Percentiles rank a stretch among this genome's conserved stretches.
phyloP scores from a whole-genome alignment of 495 filamentous ascomycete species.

The Aspergillus ellipticus region DNA sequence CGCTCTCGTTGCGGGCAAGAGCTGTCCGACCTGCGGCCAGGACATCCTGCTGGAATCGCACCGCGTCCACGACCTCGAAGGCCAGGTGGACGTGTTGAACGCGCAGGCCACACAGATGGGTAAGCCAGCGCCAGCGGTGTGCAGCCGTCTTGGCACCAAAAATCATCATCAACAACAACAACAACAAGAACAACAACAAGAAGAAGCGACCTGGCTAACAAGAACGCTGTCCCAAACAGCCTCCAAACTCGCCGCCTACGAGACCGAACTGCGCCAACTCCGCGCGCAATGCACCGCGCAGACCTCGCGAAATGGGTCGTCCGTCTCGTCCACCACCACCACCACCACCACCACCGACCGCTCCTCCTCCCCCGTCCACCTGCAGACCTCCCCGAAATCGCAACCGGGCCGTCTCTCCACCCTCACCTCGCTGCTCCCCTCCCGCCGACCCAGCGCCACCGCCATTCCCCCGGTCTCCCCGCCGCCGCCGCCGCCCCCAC shows the following conservation, averaged over 20 bases:
- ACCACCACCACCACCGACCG: constrained; percentile 18
- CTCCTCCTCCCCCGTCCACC: constrained; percentile 26
- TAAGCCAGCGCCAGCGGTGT: constrained; percentile 26
- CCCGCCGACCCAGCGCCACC: constrained; percentile 48
- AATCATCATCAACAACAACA: not conserved
- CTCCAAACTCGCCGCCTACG: constrained; percentile 89
- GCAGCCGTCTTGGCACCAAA: not conserved
- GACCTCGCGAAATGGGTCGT: constrained; percentile 27
- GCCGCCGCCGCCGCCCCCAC: constrained; percentile 20
- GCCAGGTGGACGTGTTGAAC: constrained; percentile 69
- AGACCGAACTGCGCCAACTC: constrained; percentile 76
- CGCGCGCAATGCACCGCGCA: constrained; percentile 44
- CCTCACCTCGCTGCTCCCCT: constrained; percentile 64
- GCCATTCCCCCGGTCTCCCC: constrained; percentile 28
- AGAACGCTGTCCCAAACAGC: constrained; percentile 30
- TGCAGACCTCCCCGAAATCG: constrained; percentile 24
- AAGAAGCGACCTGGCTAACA: constrained; percentile 11
- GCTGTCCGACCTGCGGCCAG: constrained; percentile 49
- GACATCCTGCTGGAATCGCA: constrained; percentile 27
- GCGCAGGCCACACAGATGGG: constrained; percentile 73
- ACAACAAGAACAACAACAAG: not conserved
- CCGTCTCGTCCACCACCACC: constrained; percentile 32
- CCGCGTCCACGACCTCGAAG: constrained; percentile 75
- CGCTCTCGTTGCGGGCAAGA: constrained; percentile 26
- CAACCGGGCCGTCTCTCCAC: constrained; percentile 46